Evolutionary conservation across 164 flowering plant genomes (phyloP), one percentile per base, ranked within the genome.

Genomic region (Vitis riparia): DNA sequence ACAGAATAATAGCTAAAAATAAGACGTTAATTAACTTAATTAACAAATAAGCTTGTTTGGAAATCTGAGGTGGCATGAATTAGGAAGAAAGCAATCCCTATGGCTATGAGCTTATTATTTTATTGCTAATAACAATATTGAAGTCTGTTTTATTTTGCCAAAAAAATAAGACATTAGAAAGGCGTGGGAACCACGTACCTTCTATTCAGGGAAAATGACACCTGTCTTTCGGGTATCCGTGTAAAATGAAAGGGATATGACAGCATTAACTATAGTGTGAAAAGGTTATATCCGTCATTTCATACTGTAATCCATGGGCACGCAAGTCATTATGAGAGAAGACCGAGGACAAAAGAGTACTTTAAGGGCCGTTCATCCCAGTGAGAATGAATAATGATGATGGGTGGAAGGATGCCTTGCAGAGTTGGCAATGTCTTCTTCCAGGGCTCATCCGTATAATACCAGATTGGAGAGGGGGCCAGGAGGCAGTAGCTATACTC

Each of bases 391-490:
- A 17, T 59, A 67, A 47, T 67, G 61, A 67, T 48, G 14, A 53
- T n/a, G 16, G 56, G 30, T 15, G 11, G 23, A 19, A 56, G 83
- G 82, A 80, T 87, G 84, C 76, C 88, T 85, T 87, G 88, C 74
- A 78, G 83, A 75, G 84, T 81, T 85, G 87, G 88, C 88, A 85
- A 87, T 80, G 79, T 64, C 67, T 50, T 69, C 71, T 47, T 51
- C 75, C 15, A 47, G 44, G 44, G 44, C 44, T 37, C 44, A 37
- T 37, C 44, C 44, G 44, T 37, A 37, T 37, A 37, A 37, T 37
- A 37, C 44, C 44, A 37, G 44, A 37, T 37, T 37, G 44, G 44
- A 37, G 44, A 37, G 44, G 44, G 7, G 44, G 44, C 5, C 44
- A 37, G 44, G 44, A 37, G 44, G 44, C 7, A 37, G 44, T 37